Base-by-base conservation (phyloP, 768 basidiomycete species). In the Kwoniella heveanensis region DNA sequence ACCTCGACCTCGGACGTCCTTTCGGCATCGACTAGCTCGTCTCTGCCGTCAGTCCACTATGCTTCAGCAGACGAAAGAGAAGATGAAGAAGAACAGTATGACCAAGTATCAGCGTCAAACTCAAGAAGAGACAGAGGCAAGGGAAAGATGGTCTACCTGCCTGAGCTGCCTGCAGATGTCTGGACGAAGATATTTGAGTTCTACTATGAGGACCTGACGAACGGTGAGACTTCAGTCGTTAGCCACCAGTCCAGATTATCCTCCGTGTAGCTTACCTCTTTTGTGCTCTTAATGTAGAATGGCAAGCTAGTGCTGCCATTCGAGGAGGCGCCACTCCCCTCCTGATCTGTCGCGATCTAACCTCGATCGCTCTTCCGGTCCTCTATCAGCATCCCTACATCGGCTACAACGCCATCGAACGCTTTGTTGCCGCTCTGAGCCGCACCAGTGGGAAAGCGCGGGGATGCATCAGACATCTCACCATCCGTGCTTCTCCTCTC, bases 111-210 rank as follows among this genome's bases (percentile, higher is more conserved):
- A n/a, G 2, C 8, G 32, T 3, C 39, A 44, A 47, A n/a, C n/a
- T 13, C 24, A 64, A 64, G 30, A 57, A 65, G 55, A 54, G 71
- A 60, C 12, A 75, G 72, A 37, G 73, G 73, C n/a, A 75, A 72
- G 59, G 55, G 57, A 37, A 75, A 62, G 51, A 58, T 60, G 47
- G 54, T 47, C 12, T 60, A 66, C 39, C n/a, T 66, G 7, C 69
- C 67, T 22, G 65, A 69, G 19, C 51, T 76, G 24, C 74, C 74
- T 3, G 71, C 71, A 17, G 68, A 72, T 30, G 64, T 76, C 2
- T 76, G 74, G 74, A 55, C 49, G 25, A 60, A 63, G 48, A 55
- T 76, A 37, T 76, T 70, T 36, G 69, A 68, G 44, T 58, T 71
- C 10, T 67, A 66, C 60, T 76, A 72, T 54, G 69, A 65, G 19